phyloP scores from a whole-genome alignment of 78 protist genomes.

The Thecamonas trahens region DNA sequence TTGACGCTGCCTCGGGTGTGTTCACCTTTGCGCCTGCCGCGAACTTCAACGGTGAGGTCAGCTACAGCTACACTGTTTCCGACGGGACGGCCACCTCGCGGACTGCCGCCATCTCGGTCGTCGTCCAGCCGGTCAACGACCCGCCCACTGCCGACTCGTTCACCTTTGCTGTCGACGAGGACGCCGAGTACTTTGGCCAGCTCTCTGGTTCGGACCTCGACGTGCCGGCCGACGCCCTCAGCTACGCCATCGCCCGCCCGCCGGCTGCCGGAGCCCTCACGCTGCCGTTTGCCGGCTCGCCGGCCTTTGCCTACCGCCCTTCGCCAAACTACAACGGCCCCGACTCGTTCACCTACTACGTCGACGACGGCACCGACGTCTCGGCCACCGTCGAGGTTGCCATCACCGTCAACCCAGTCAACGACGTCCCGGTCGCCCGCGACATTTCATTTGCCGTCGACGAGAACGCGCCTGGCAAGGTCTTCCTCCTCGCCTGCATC shows the following conservation, averaged over 20 bases:
- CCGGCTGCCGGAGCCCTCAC: not conserved
- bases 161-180: not conserved
- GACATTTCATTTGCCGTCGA: not conserved
- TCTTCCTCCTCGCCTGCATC: no score
- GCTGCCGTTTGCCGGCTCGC: not conserved
- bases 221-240: no score
- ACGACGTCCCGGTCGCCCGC: conserved; percentile 2
- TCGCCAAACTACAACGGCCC: not conserved
- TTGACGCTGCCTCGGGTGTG: not conserved
- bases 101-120: not conserved
- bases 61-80: not conserved
- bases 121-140: conserved; percentile 1
- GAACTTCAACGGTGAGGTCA: conserved; percentile 5
- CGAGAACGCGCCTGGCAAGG: not conserved
- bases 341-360: not conserved
- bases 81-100: not conserved
- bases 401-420: not conserved
- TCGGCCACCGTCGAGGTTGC: not conserved
- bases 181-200: no score
- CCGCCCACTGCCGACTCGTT: not conserved
- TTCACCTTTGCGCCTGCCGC: not conserved
- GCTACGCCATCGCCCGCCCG: no score
- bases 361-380: not conserved
- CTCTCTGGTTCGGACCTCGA: no score
- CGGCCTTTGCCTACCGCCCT: not conserved